A percentile compares a stretch with the other conserved stretches of the same genome.
Evolutionary conservation across 169 alveolate genomes (phyloP).

Genomic region (Babesia gibsoni): DNA sequence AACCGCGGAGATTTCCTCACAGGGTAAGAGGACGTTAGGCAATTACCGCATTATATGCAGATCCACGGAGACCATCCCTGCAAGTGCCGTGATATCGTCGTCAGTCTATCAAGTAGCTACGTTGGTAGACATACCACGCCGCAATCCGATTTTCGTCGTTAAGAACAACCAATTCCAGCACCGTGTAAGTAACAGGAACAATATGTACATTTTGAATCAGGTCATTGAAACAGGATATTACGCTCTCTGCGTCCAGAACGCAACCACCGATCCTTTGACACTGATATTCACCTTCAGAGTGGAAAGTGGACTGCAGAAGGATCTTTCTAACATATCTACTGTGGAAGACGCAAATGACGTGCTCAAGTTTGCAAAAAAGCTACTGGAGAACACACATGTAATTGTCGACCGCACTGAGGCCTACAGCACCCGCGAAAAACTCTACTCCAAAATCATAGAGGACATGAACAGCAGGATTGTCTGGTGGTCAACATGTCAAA

Average conservation of each 20-base stretch:
- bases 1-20: slow-evolving; percentile 9
- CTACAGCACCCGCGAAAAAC: slow-evolving; percentile 55
- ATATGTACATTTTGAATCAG: not conserved
- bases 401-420: slow-evolving; percentile 60
- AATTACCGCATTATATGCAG: not conserved
- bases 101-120: slow-evolving; percentile 1
- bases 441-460: slow-evolving; percentile 42
- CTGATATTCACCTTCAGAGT: slow-evolving; percentile 33
- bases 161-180: slow-evolving; percentile 13
- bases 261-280: slow-evolving; percentile 3
- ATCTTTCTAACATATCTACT: slow-evolving; percentile 35
- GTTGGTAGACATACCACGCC: not conserved
- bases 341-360: slow-evolving; percentile 55
- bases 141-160: not conserved
- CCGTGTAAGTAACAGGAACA: not conserved
- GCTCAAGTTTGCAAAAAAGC: slow-evolving; percentile 29
- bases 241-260: slow-evolving; percentile 43
- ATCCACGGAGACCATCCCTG: slow-evolving; percentile 17
- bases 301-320: slow-evolving; percentile 46
- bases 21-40: not conserved
- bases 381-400: slow-evolving; percentile 45
- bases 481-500: slow-evolving; percentile 49
- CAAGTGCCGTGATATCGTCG: not conserved
- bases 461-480: slow-evolving; percentile 58
- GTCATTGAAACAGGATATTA: slow-evolving; percentile 48